phyloP scores from a whole-genome alignment of 805 yeast species.

The Brettanomyces anomalus region DNA sequence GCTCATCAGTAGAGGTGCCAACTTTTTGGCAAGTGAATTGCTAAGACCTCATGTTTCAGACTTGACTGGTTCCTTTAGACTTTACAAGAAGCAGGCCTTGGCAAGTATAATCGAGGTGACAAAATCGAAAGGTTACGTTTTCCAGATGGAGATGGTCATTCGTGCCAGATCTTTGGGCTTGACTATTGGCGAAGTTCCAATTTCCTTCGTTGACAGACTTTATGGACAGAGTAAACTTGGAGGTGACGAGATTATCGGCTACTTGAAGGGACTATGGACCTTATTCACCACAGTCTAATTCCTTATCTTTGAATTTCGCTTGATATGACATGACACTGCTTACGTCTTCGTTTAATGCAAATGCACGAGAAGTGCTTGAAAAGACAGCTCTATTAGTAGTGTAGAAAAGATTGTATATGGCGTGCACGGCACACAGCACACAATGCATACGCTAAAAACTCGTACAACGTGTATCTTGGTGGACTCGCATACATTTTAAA shows the following conservation, averaged over 20 bases:
- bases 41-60: conserved; percentile 67
- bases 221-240: conserved; percentile 76
- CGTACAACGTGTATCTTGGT: conserved; percentile 35
- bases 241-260: conserved; percentile 73
- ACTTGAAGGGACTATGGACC: conserved; percentile 68
- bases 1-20: conserved; percentile 71
- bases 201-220: conserved; percentile 67
- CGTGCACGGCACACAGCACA: no score
- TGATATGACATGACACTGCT: background rate
- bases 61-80: conserved; percentile 68
- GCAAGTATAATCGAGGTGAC: conserved; percentile 59
- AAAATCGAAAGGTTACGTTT: conserved; percentile 69
- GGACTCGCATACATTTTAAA: conserved; percentile 31
- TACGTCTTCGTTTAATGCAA: background rate
- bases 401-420: background rate
- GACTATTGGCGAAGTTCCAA: conserved; percentile 71
- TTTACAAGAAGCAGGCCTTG: conserved; percentile 63
- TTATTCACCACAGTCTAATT: conserved; percentile 50
- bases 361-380: background rate
- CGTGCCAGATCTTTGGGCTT: conserved; percentile 70
- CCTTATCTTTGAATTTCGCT: no score
- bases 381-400: background rate
- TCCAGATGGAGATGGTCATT: conserved; percentile 86
- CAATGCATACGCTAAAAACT: no score
- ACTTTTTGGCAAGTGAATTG: conserved; percentile 63